phyloP scores from a whole-genome alignment of 306 rosid genomes.

The Cucumis cinereus region DNA sequence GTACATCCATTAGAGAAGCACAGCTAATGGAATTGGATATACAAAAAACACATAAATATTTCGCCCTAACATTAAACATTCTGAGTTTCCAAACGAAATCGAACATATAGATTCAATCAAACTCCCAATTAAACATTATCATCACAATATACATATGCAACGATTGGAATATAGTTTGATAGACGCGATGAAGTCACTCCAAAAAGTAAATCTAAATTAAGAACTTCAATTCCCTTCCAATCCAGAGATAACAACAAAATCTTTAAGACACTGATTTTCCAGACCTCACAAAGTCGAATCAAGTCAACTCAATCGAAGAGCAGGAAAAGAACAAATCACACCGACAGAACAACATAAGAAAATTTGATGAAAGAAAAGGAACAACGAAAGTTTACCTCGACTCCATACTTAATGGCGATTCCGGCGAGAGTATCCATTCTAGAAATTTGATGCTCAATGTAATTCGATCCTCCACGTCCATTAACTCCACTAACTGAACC shows the following conservation, averaged over 20 bases:
- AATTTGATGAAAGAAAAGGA: neutral
- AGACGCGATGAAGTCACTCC: neutral
- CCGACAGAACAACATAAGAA: neutral
- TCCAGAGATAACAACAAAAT: neutral
- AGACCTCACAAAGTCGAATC: neutral
- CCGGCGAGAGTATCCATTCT: conserved; percentile 79
- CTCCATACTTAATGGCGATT: conserved; percentile 84
- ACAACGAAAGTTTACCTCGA: conserved; percentile 41
- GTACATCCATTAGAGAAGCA: neutral
- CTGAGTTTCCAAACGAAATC: neutral
- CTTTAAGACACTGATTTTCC: neutral
- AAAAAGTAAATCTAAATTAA: neutral
- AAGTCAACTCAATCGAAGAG: neutral
- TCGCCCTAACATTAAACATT: neutral
- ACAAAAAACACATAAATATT: neutral
- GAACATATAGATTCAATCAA: neutral
- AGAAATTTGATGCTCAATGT: conserved; percentile 64
- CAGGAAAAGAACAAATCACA: neutral
- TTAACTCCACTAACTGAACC: neutral
- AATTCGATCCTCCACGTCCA: conserved; percentile 27
- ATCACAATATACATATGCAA: neutral
- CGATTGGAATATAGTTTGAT: neutral
- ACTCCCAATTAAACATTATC: neutral
- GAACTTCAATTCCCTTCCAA: neutral
- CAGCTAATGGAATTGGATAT: neutral